These are phyloP conservation scores for Pseudozyma hubeiensis DNA, from an alignment of 1,284 basidiomycete genomes.

Conservation along the genomic window DNA sequence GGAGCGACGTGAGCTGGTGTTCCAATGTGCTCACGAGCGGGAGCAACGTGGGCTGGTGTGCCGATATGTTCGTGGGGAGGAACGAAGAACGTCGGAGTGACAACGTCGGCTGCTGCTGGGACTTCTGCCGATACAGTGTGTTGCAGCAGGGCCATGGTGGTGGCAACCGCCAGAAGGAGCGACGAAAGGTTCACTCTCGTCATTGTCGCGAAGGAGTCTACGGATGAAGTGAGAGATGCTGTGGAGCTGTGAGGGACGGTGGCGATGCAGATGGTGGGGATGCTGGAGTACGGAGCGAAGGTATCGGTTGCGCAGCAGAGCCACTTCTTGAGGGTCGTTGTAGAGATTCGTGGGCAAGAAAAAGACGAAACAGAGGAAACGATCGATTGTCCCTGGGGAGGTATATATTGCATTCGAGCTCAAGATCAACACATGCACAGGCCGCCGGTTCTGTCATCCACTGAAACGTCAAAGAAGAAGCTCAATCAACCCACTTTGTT, in stretches of 20 bases:
- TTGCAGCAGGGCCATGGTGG: background rate
- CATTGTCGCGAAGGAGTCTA: no score
- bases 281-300: no score
- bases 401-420: background rate
- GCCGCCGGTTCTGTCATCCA: background rate
- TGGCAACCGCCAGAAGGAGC: background rate
- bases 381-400: background rate
- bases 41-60: background rate
- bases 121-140: no score
- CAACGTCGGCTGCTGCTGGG: no score
- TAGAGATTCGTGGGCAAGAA: no score
- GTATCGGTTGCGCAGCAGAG: no score
- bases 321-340: no score
- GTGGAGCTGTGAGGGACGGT: no score
- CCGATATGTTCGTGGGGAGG: background rate
- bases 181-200: background rate
- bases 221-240: no score
- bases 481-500: background rate
- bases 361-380: no score
- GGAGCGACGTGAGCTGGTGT: conserved; percentile 2
- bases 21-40: background rate
- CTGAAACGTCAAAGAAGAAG: background rate
- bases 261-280: no score
- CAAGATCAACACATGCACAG: background rate
- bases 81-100: no score